Evolutionary conservation across 768 basidiomycete species (phyloP).

Genomic region (Phylloporus sp.): DNA sequence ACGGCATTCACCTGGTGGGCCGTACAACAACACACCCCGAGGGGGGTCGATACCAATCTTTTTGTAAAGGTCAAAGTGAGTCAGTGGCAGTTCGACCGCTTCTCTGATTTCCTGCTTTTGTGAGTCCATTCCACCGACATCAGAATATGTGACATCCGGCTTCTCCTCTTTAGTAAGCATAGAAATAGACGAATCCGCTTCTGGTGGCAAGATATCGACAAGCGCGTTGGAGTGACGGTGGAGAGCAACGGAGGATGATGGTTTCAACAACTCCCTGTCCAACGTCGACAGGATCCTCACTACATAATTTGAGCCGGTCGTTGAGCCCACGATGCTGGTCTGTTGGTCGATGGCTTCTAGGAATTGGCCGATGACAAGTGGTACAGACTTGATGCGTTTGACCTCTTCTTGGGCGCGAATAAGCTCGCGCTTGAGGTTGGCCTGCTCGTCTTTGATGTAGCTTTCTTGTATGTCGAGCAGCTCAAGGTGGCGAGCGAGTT

Average conservation of each 20-base stretch:
- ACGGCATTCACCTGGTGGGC: conserved; percentile 74
- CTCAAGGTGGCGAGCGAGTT: conserved; percentile 89
- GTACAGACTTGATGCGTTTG: conserved; percentile 97
- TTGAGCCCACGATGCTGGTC: conserved; percentile 95
- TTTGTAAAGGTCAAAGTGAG: conserved; percentile 97
- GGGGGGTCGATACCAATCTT: conserved; percentile 99
- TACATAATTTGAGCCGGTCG: conserved; percentile 97
- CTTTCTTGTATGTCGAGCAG: conserved; percentile 92
- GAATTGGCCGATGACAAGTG: conserved; percentile 98
- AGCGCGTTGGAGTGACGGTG: conserved; percentile 98
- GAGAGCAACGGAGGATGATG: conserved; percentile 95
- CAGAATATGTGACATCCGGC: conserved; percentile 88
- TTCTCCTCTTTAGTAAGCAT: conserved; percentile 95
- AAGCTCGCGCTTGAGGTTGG: conserved; percentile 94
- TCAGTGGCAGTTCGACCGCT: conserved; percentile 93
- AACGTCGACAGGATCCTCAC: conserved; percentile 95
- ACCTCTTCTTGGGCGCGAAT: conserved; percentile 99
- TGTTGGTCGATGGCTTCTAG: conserved; percentile 97
- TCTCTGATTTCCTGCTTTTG: conserved; percentile 99
- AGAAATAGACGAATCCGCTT: conserved; percentile 94
- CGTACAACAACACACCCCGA: conserved; percentile 92
- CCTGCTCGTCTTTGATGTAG: conserved; percentile 99
- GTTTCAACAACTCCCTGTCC: conserved; percentile 95
- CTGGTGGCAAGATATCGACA: conserved; percentile 96
- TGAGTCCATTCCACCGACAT: conserved; percentile 94